Conservation (phyloP, 176 grass and related monocot species). For the Phoenix dactylifera region DNA sequence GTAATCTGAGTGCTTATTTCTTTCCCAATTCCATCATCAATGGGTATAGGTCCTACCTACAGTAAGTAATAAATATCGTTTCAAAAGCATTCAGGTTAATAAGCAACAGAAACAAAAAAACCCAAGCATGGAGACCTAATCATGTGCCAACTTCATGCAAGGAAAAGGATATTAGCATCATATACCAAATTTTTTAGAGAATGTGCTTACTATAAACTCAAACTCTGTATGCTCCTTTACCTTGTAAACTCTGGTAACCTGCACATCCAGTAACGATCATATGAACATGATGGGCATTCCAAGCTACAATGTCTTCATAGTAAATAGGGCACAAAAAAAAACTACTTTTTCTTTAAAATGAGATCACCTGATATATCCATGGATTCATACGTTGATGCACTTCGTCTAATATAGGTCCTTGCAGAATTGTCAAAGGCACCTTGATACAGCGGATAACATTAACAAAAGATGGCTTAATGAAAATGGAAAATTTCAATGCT, state of each 20-base stretch:
- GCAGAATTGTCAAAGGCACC: conserved; percentile 54
- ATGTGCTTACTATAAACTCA: conserved; percentile 62
- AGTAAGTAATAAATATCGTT: neutral
- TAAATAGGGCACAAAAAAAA: too few species aligned
- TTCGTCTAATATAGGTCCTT: conserved; percentile 86
- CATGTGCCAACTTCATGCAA: too few species aligned
- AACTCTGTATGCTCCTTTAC: conserved; percentile 81
- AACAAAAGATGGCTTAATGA: too few species aligned
- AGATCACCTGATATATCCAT: conserved; percentile 91
- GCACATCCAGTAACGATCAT: neutral
- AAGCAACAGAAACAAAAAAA: too few species aligned
- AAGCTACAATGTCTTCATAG: too few species aligned
- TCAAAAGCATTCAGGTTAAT: too few species aligned
- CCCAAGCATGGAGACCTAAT: too few species aligned
- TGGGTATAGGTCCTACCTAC: conserved; percentile 80
- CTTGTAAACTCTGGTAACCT: conserved; percentile 85
- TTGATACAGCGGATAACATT: neutral
- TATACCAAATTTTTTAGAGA: too few species aligned
- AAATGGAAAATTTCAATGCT: too few species aligned
- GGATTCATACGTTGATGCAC: conserved; percentile 83
- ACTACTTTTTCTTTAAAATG: too few species aligned
- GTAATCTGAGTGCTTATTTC: conserved; percentile 73
- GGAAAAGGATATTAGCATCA: too few species aligned
- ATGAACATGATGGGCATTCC: too few species aligned
- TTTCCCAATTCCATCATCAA: conserved; percentile 75